A percentile compares a stretch with the other conserved stretches of the same genome.
These are phyloP conservation scores for Colletotrichum cereale DNA, from an alignment of 2,329 filamentous ascomycete genomes.

Conservation along the genomic window DNA sequence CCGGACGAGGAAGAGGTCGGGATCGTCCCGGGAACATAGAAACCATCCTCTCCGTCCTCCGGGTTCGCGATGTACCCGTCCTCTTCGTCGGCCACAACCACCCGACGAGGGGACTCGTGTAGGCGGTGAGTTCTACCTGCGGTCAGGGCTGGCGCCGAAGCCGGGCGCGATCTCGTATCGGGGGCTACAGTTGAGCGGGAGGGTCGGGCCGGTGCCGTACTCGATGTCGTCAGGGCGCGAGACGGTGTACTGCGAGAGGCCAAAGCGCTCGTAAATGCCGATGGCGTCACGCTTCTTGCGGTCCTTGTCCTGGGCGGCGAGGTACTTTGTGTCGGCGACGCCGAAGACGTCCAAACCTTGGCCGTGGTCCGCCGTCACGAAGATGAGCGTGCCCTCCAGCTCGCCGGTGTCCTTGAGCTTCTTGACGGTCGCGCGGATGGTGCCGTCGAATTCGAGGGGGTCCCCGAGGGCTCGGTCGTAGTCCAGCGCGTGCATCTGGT, in stretches of 20 bases:
- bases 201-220: conserved; percentile 80
- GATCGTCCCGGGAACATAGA: conserved; percentile 82
- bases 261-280: conserved; percentile 79
- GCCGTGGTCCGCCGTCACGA: conserved; percentile 89
- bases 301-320: conserved; percentile 72
- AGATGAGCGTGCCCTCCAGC: conserved; percentile 80
- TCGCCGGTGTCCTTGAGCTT: conserved; percentile 75
- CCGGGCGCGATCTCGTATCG: conserved; percentile 86
- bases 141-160: conserved; percentile 78
- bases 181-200: conserved; percentile 87
- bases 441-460: conserved; percentile 87
- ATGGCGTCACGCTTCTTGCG: conserved; percentile 82
- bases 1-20: conserved; percentile 73
- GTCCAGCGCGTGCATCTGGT: conserved; percentile 89
- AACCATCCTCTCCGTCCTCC: conserved; percentile 73
- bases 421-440: conserved; percentile 78
- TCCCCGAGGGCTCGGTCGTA: conserved; percentile 89
- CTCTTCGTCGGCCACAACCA: conserved; percentile 62
- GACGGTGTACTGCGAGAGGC: conserved; percentile 79
- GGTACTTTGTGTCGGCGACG: conserved; percentile 83
- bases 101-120: conserved; percentile 72
- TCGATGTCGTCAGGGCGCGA: conserved; percentile 67
- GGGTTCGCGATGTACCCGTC: conserved; percentile 76
- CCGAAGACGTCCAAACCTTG: conserved; percentile 92
- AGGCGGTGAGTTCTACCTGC: conserved; percentile 83